Evolutionary conservation across 495 filamentous ascomycete genomes (phyloP).

Genomic region (Lepraria neglecta): DNA sequence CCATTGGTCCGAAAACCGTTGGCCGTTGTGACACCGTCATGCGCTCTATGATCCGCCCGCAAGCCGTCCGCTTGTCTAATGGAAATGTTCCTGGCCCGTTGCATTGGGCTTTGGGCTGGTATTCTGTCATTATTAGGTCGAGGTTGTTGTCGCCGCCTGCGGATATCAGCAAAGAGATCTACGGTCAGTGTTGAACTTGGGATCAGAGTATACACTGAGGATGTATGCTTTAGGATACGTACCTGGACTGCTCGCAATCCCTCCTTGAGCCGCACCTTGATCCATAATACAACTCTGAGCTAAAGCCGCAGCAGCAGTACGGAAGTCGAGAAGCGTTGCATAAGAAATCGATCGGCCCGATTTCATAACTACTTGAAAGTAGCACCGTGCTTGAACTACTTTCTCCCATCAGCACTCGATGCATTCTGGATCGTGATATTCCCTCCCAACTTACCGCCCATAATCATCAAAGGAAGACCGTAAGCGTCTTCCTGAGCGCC

Average conservation of each 20-base stretch:
- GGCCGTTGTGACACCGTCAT: neutral
- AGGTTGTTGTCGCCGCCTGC: constrained; percentile 7
- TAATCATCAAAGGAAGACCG: neutral
- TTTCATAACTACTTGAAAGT: neutral
- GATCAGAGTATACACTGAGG: neutral
- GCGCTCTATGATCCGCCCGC: neutral
- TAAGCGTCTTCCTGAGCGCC: neutral
- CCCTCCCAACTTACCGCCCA: constrained; percentile 2
- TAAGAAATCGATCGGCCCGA: neutral
- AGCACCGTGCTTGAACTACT: neutral
- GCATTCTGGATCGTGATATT: neutral
- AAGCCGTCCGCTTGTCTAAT: neutral
- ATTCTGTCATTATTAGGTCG: constrained; percentile 3
- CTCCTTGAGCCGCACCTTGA: neutral
- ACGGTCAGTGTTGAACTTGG: neutral
- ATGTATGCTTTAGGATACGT: neutral
- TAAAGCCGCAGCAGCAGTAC: neutral
- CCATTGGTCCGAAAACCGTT: neutral
- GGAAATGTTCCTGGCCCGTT: neutral
- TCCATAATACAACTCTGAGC: neutral
- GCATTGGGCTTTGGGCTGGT: constrained; percentile 8
- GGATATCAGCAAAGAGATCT: neutral
- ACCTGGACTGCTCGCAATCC: constrained; percentile 3
- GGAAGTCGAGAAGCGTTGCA: neutral
- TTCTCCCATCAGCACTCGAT: neutral